phyloP scores from a whole-genome alignment of 2,329 filamentous ascomycete genomes.

The Beauveria rudraprayagi region DNA sequence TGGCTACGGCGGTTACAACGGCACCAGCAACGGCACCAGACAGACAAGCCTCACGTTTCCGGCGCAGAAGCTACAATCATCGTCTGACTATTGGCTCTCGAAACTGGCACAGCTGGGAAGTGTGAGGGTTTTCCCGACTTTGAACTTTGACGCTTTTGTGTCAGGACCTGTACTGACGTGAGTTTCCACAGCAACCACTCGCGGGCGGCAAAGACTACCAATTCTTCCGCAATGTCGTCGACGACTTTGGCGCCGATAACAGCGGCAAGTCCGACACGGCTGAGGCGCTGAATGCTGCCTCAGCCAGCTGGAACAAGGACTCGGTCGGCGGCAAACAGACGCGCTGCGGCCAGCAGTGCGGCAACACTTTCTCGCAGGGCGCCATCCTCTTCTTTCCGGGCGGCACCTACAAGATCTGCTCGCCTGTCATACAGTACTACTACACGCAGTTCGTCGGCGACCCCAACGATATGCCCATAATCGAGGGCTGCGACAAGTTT shows the following conservation, averaged over 20 bases:
- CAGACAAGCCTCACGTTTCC: too few relatives aligned
- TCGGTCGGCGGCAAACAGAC: slow-evolving; percentile 40
- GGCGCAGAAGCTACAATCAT: background rate
- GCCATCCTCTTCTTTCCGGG: slow-evolving; percentile 63
- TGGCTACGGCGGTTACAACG: background rate
- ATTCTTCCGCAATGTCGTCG: slow-evolving; percentile 41
- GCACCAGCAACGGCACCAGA: too few relatives aligned
- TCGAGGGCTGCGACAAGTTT: slow-evolving; percentile 46
- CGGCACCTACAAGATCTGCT: slow-evolving; percentile 57
- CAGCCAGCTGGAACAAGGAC: too few relatives aligned
- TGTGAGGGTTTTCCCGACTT: background rate
- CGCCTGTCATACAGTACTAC: slow-evolving; percentile 56
- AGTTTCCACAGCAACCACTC: slow-evolving; percentile 9
- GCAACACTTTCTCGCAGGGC: slow-evolving; percentile 56
- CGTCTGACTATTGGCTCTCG: slow-evolving; percentile 7
- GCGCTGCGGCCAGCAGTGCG: slow-evolving; percentile 58
- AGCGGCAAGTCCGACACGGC: slow-evolving; percentile 16
- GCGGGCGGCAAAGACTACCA: slow-evolving; percentile 33
- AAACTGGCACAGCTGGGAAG: background rate
- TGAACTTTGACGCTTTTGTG: too few relatives aligned
- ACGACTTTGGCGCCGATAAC: slow-evolving; percentile 43
- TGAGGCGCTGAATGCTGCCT: slow-evolving; percentile 50
- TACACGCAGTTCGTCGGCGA: slow-evolving; percentile 71
- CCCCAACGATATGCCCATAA: slow-evolving; percentile 44
- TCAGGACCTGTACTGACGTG: too few relatives aligned